Base-by-base conservation (phyloP, 2,329 filamentous ascomycete species). In the Phoma sp. region DNA sequence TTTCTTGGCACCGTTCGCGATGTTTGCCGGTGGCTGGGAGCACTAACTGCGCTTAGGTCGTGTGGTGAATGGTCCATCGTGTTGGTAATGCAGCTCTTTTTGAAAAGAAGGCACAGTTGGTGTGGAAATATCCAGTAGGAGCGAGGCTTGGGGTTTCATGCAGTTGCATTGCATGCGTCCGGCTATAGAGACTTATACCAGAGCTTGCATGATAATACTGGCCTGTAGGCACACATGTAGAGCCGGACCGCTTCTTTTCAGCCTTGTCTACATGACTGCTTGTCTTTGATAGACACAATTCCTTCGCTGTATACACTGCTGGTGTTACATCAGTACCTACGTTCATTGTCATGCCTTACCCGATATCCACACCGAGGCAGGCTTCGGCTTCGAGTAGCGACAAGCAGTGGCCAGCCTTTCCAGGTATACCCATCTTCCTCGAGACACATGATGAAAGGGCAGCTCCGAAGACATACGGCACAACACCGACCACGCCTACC, bases 391-490 rank as follows among this genome's bases (percentile, higher is more conserved):
- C 52, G n/a, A n/a, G n/a, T 57, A n/a, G 33, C 0, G 61, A 57
- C n/a, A 52, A 59, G 36, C 49, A 52, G 10, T 67, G 63, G 66
- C 59, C 67, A 4, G 6, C 54, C 0, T 68, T 59, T n/a, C 61
- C 66, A 1, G 59, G 59, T 4, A 67, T 70, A 11, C 67, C 67
- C 0, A 68, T 68, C 3, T 68, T 62, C 18, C 62, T 68, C 4
- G 67, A 68, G 8, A 58, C 65, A 0, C 43, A 51, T 2, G 61
- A 68, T 27, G 57, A 60, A 4, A 44, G 58, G 4, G 23, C 24
- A 9, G 44, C 50, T 0, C 35, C 55, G 1, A 65, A 62, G 14
- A 54, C 63, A 1, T 67, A 68, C 14, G 59, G 62, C 0, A 64
- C 65, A 0, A 69, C 64, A 1, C 61, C 64, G 1, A 67, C 65